Evolutionary conservation across 345 rosid genomes (phyloP).

Genomic region (Punica granatum): DNA sequence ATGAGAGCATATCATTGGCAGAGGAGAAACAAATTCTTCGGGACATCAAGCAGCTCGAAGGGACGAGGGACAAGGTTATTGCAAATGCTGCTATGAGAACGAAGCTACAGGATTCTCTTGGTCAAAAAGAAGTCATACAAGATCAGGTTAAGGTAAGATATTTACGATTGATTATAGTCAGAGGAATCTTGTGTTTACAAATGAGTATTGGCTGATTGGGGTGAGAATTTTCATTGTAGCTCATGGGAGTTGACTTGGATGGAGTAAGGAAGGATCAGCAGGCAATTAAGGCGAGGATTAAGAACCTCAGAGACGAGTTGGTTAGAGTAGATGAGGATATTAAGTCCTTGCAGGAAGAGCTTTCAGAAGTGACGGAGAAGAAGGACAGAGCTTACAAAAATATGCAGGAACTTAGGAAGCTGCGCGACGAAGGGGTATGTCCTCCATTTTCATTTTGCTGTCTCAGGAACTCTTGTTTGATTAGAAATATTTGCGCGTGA

Average conservation of each 20-base stretch:
- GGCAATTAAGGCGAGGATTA: constrained; percentile 52
- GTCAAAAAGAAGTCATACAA: constrained; percentile 76
- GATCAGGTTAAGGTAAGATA: constrained; percentile 89
- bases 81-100: constrained; percentile 74
- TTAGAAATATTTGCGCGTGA: background rate
- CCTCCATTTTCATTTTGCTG: background rate
- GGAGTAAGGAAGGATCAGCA: constrained; percentile 88
- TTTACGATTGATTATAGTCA: background rate
- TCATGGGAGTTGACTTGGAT: constrained; percentile 77
- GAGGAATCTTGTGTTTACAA: background rate
- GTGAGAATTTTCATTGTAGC: constrained; percentile 32
- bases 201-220: background rate
- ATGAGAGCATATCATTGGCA: constrained; percentile 76
- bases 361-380: constrained; percentile 38
- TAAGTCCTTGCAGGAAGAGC: constrained; percentile 44
- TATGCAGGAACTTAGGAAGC: constrained; percentile 53
- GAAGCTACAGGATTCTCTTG: constrained; percentile 80
- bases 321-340: constrained; percentile 53
- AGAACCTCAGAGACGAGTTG: constrained; percentile 43
- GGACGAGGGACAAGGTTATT: constrained; percentile 85
- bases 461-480: background rate
- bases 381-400: constrained; percentile 50
- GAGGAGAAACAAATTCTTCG: constrained; percentile 92
- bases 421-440: constrained; percentile 62
- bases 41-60: constrained; percentile 88